Base-by-base conservation (phyloP, 2,329 filamentous ascomycete genomes). In the Talaromyces piceae region DNA sequence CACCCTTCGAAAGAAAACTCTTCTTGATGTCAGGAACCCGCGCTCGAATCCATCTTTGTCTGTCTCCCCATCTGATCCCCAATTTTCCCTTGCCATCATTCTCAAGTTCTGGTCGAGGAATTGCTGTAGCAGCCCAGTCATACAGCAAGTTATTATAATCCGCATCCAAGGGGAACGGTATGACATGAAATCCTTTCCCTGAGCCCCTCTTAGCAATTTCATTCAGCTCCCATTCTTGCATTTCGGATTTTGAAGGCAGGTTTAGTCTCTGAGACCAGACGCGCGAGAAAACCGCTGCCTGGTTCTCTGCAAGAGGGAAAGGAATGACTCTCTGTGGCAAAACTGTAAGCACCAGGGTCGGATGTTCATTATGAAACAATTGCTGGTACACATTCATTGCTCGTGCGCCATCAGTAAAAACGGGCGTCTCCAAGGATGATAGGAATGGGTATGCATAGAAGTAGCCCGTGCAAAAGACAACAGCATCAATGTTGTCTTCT, bases 391-490 rank as follows among this genome's bases (percentile, higher is more conserved):
- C 70, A 31, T 85, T 81, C 55, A 84, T 74, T 1, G 91, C 83
- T 27, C 86, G 78, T 25, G 77, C 78, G 0, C 91, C 91, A 49
- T 82, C 79, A 0, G 79, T 83, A 50, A 91, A 76, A 2, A 89
- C 63, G 0, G 80, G 73, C 0, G 82, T 77, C 1, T 67, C 50
- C 2, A 81, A 62, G 0, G 65, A 64, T 3, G 67, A 65, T 3
- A 84, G 64, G 62, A 95, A 96, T 0, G 90, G 89, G 52, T 86
- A 87, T 5, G 84, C 83, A 69, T 88, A 95, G 52, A 94, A 80
- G 61, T 94, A 97, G 0, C 91, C 91, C 0, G 91, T 96, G 65
- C 88, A 90, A 67, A 91, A 96, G 25, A 96, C 66, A 5, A 96
- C 72, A 1, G 81, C 79, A 61, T 95, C 90, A 51, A 96, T 69